These are phyloP conservation scores for Rhodosporidiobolus sp. DNA, from an alignment of 768 basidiomycete genomes.

Conservation along the genomic window DNA sequence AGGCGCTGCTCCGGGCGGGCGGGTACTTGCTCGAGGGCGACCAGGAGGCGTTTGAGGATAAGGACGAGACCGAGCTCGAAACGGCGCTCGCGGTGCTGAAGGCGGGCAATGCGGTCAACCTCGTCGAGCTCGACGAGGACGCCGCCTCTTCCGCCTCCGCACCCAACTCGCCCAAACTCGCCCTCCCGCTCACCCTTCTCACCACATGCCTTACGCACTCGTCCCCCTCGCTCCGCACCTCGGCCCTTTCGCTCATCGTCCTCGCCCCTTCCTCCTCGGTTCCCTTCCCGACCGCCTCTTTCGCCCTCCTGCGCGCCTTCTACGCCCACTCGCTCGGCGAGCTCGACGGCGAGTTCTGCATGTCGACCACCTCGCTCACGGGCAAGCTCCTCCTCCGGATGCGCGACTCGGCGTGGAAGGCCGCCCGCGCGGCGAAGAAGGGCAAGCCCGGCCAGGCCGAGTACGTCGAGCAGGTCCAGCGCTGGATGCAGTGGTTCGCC, in stretches of 20 bases:
- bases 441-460: constrained; percentile 21
- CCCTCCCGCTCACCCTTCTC: constrained; percentile 25
- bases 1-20: constrained; percentile 2
- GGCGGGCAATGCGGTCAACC: constrained; percentile 29
- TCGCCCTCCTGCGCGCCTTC: constrained; percentile 28
- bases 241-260: constrained; percentile 36
- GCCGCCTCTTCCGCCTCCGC: background rate
- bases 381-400: constrained; percentile 36
- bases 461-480: constrained; percentile 20
- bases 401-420: constrained; percentile 31
- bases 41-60: background rate
- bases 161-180: constrained; percentile 8
- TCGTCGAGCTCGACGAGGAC: constrained; percentile 23
- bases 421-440: constrained; percentile 16
- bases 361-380: constrained; percentile 20
- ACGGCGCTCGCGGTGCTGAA: constrained; percentile 26
- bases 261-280: constrained; percentile 8
- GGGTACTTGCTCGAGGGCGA: constrained; percentile 4
- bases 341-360: constrained; percentile 33
- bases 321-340: constrained; percentile 35
- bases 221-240: constrained; percentile 27
- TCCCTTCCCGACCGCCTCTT: constrained; percentile 14
- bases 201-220: constrained; percentile 16
- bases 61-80: constrained; percentile 26
- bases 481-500: constrained; percentile 16